Evolutionary conservation across 1,284 basidiomycete genomes (phyloP).

Genomic region (Cystobasidiaceae sp.): DNA sequence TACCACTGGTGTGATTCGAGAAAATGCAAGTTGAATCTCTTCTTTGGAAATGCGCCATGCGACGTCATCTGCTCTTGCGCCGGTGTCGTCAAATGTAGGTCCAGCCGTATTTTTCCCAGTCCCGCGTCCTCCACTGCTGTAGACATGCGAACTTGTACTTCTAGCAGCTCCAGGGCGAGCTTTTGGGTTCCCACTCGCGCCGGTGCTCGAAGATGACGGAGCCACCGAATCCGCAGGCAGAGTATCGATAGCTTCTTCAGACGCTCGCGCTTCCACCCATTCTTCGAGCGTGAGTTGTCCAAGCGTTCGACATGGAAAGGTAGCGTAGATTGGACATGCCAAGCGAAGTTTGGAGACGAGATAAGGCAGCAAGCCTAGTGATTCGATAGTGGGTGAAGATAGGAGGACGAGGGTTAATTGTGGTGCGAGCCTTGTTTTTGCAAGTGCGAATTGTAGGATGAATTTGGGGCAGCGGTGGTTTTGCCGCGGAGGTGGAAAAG

Average conservation of each 20-base stretch:
- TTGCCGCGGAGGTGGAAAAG: too few relatives aligned
- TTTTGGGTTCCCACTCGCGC: too few relatives aligned
- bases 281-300: conserved; percentile 66
- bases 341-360: conserved; percentile 68
- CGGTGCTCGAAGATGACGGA: background rate
- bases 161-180: too few relatives aligned
- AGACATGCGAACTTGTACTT: too few relatives aligned
- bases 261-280: conserved; percentile 38
- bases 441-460: too few relatives aligned
- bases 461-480: too few relatives aligned
- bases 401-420: conserved; percentile 79
- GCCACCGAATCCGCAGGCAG: too few relatives aligned
- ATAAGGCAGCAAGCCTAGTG: conserved; percentile 62
- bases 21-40: conserved; percentile 92
- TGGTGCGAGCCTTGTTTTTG: conserved; percentile 78
- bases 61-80: conserved; percentile 17
- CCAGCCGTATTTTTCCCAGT: too few relatives aligned
- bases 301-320: conserved; percentile 94
- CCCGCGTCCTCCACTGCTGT: too few relatives aligned
- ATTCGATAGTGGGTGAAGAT: conserved; percentile 85
- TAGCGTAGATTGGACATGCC: conserved; percentile 88
- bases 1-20: conserved; percentile 81
- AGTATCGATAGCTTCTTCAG: conserved; percentile 36
- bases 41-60: conserved; percentile 65
- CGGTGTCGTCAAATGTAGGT: too few relatives aligned